These are phyloP conservation scores for Plasmopara halstedii DNA, from an alignment of 352 stramenopile species.

Conservation along the genomic window DNA sequence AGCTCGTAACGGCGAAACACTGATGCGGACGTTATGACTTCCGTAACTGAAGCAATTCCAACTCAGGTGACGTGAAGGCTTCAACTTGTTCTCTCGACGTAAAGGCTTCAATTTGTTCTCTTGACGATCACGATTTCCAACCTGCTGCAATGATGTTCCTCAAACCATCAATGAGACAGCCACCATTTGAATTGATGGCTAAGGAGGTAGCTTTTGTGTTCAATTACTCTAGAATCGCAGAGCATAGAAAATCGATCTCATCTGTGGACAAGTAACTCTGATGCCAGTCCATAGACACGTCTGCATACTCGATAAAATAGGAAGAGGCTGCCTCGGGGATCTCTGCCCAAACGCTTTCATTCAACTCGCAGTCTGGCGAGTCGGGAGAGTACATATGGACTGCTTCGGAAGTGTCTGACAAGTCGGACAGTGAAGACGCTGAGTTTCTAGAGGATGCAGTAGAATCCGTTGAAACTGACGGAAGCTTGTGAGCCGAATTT, in stretches of 20 bases:
- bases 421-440: conserved; percentile 9
- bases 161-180: too few relatives aligned
- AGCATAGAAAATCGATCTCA: conserved; percentile 83
- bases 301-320: conserved; percentile 14
- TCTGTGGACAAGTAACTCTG: conserved; percentile 62
- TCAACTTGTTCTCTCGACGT: too few relatives aligned
- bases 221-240: conserved; percentile 64
- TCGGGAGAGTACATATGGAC: conserved; percentile 48
- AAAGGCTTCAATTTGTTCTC: too few relatives aligned
- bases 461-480: conserved; percentile 14
- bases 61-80: too few relatives aligned
- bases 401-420: conserved; percentile 24
- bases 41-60: too few relatives aligned
- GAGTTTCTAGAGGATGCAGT: too few relatives aligned
- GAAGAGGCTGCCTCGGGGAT: conserved; percentile 26
- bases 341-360: conserved; percentile 54
- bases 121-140: too few relatives aligned
- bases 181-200: too few relatives aligned
- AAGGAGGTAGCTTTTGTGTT: too few relatives aligned
- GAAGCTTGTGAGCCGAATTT: neutral
- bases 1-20: too few relatives aligned
- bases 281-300: conserved; percentile 18
- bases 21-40: too few relatives aligned
- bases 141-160: too few relatives aligned
- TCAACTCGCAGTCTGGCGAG: conserved; percentile 38